phyloP scores from a whole-genome alignment of 192 early-diverging fungal species.

The Coemansia sp. region DNA sequence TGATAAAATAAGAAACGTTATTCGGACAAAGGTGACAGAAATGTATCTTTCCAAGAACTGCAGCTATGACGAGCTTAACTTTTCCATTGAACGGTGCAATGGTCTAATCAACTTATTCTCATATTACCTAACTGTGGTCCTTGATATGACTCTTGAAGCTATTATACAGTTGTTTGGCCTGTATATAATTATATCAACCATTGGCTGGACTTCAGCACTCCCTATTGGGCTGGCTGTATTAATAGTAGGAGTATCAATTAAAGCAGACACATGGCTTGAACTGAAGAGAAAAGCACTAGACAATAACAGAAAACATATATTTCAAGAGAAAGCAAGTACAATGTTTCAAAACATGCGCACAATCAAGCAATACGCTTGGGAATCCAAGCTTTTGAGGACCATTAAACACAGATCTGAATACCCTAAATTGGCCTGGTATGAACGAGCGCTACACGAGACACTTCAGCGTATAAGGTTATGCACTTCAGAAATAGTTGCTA shows the following conservation, averaged over 20 bases:
- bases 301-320: background rate
- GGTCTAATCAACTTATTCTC: background rate
- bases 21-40: background rate
- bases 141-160: background rate
- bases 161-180: background rate
- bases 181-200: background rate
- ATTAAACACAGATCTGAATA: background rate
- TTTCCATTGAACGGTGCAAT: background rate
- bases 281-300: background rate
- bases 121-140: background rate
- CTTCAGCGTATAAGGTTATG: background rate
- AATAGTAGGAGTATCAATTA: background rate
- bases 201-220: background rate
- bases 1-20: background rate
- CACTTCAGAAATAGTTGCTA: background rate
- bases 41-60: background rate
- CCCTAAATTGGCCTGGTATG: background rate
- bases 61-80: background rate
- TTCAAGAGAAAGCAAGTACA: background rate
- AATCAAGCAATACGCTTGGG: conserved; percentile 9
- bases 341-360: conserved; percentile 4
- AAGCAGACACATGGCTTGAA: background rate
- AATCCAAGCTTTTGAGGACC: background rate
- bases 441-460: background rate
- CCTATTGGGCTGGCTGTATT: background rate